Evolutionary conservation across 2,329 filamentous ascomycete species (phyloP).

Genomic region (Capronia americana): DNA sequence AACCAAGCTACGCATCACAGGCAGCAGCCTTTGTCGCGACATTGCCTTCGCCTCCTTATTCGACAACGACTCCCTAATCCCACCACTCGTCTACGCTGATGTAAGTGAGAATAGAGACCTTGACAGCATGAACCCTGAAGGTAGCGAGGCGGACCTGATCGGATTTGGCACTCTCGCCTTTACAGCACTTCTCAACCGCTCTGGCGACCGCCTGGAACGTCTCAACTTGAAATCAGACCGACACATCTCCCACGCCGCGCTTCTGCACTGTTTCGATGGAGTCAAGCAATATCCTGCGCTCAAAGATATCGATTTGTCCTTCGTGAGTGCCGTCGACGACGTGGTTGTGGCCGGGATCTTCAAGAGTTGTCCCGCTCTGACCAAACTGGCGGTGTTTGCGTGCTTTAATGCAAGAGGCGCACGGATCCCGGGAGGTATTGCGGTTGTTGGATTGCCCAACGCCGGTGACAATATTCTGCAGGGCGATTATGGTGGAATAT

Average conservation of each 20-base stretch:
- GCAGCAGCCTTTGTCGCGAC: slow-evolving; percentile 78
- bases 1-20: slow-evolving; percentile 78
- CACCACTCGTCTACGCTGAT: slow-evolving; percentile 72
- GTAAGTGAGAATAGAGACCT: slow-evolving; percentile 78
- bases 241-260: slow-evolving; percentile 74
- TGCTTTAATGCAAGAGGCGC: slow-evolving; percentile 66
- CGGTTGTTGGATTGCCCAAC: slow-evolving; percentile 65
- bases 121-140: slow-evolving; percentile 70
- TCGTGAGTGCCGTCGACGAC: slow-evolving; percentile 58
- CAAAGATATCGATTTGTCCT: slow-evolving; percentile 75
- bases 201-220: slow-evolving; percentile 67
- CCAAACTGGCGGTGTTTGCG: slow-evolving; percentile 66
- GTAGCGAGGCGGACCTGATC: slow-evolving; percentile 63
- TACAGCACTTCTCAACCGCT: slow-evolving; percentile 82
- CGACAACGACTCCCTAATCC: slow-evolving; percentile 64
- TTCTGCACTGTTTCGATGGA: slow-evolving; percentile 74
- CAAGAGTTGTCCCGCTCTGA: slow-evolving; percentile 54
- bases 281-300: slow-evolving; percentile 71
- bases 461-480: slow-evolving; percentile 62
- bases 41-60: slow-evolving; percentile 76
- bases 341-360: slow-evolving; percentile 54
- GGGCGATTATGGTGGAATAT: slow-evolving; percentile 11
- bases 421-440: slow-evolving; percentile 62
- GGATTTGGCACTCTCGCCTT: slow-evolving; percentile 81
- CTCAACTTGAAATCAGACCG: slow-evolving; percentile 85